A percentile compares a stretch with the other conserved stretches of the same genome.
Conservation (phyloP, 2,329 filamentous ascomycete genomes). For the Colletotrichum chrysophilum region DNA sequence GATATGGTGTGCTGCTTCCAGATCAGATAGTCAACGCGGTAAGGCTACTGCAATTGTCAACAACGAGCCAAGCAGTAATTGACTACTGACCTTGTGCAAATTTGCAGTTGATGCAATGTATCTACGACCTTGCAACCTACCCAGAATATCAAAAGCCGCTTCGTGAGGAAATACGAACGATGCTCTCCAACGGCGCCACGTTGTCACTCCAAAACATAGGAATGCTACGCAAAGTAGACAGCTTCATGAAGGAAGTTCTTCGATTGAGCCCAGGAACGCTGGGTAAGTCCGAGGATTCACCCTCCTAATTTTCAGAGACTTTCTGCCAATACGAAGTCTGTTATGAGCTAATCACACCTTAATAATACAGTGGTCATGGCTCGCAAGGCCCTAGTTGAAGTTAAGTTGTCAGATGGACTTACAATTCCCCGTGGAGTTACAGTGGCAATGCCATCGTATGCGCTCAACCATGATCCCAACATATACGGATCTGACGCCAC, state of each 20-base stretch:
- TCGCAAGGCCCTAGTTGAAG: background rate
- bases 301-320: background rate
- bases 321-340: background rate
- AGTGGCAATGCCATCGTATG: background rate
- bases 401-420: background rate
- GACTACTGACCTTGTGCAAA: background rate
- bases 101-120: background rate
- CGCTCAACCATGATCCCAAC: background rate
- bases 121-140: background rate
- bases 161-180: background rate
- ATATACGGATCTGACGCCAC: background rate
- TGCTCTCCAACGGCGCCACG: background rate
- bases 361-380: background rate
- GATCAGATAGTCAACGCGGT: slow-evolving; percentile 4
- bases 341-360: background rate
- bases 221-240: background rate
- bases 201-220: background rate
- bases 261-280: background rate
- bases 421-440: background rate
- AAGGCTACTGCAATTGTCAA: background rate
- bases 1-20: background rate
- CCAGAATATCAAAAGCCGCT: background rate
- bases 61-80: too few species aligned
- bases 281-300: background rate
- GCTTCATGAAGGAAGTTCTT: slow-evolving; percentile 1